These are phyloP conservation scores for Rhododendron ovatum DNA, from an alignment of 148 eudicot species.

Conservation along the genomic window DNA sequence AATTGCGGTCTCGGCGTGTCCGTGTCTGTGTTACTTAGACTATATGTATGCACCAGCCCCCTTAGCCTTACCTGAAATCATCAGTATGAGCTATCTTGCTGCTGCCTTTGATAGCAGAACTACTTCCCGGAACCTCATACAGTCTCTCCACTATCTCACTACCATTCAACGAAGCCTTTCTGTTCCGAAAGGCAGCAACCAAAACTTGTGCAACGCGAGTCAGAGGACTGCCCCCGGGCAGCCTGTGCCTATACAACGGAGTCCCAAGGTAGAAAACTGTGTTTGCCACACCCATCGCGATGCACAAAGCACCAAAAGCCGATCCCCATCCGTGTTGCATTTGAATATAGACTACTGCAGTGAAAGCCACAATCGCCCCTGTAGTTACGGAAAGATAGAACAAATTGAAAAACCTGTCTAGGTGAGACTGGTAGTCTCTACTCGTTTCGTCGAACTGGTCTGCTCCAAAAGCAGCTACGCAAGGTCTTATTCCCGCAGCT, in stretches of 20 bases:
- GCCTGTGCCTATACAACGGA: slow-evolving; percentile 66
- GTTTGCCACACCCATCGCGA: slow-evolving; percentile 66
- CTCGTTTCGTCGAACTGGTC: slow-evolving; percentile 85
- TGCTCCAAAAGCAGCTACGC: slow-evolving; percentile 83
- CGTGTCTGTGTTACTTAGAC: not conserved
- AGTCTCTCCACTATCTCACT: slow-evolving; percentile 54
- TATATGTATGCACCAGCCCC: not conserved
- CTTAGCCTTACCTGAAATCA: slow-evolving; percentile 53
- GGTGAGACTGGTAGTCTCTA: slow-evolving; percentile 49
- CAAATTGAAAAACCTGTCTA: slow-evolving; percentile 72
- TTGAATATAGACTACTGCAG: slow-evolving; percentile 75
- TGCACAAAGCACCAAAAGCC: slow-evolving; percentile 66
- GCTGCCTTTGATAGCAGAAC: slow-evolving; percentile 73
- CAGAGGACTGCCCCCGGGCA: slow-evolving; percentile 89
- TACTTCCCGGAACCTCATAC: slow-evolving; percentile 79
- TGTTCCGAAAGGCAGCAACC: slow-evolving; percentile 68
- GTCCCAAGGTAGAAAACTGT: slow-evolving; percentile 69
- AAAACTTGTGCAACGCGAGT: slow-evolving; percentile 82
- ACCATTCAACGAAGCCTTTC: slow-evolving; percentile 52
- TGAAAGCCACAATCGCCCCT: slow-evolving; percentile 77
- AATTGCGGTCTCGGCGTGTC: not conserved
- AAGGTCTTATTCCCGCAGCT: slow-evolving; percentile 71
- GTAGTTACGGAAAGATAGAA: slow-evolving; percentile 74
- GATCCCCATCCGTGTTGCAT: slow-evolving; percentile 70
- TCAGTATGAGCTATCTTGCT: slow-evolving; percentile 66